A percentile compares a stretch with the other conserved stretches of the same genome.
Conservation (phyloP, 768 basidiomycete genomes). For the Leccinum barrowsii region DNA sequence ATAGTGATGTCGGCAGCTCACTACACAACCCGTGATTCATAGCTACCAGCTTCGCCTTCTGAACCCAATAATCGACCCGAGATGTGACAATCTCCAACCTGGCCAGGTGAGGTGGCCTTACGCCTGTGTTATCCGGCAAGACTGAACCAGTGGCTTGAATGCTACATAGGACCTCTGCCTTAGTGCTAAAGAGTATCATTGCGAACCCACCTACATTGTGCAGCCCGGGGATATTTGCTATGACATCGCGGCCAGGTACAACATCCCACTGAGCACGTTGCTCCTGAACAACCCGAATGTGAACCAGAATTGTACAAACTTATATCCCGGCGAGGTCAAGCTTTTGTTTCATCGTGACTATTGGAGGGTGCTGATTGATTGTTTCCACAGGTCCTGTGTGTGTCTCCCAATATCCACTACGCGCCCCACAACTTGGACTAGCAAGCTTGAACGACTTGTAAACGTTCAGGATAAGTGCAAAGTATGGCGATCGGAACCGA, state of each 20-base stretch:
- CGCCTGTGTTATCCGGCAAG: too few species aligned
- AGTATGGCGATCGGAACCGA: background rate
- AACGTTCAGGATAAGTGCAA: background rate
- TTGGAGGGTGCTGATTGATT: background rate
- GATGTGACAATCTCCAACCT: constrained; percentile 52
- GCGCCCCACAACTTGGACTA: too few species aligned
- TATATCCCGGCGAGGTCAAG: background rate
- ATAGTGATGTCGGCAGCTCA: too few species aligned
- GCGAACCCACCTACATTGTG: constrained; percentile 21
- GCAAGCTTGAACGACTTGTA: too few species aligned
- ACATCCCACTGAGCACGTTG: too few species aligned
- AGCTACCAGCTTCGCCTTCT: constrained; percentile 61
- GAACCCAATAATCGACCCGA: constrained; percentile 44
- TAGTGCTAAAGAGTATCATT: constrained; percentile 40
- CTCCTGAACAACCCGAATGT: too few species aligned
- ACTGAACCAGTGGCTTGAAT: too few species aligned
- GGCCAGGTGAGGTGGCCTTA: constrained; percentile 38
- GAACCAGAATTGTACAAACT: too few species aligned
- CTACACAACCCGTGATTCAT: background rate
- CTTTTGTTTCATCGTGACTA: background rate
- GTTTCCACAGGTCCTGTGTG: background rate
- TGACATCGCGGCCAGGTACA: too few species aligned
- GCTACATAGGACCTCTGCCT: too few species aligned
- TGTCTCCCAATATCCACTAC: background rate
- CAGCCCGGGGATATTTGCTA: too few species aligned